Evolutionary conservation across 495 filamentous ascomycete species (phyloP), one percentile per base, ranked within the genome.

Genomic region (Penicillium ochrochloron): DNA sequence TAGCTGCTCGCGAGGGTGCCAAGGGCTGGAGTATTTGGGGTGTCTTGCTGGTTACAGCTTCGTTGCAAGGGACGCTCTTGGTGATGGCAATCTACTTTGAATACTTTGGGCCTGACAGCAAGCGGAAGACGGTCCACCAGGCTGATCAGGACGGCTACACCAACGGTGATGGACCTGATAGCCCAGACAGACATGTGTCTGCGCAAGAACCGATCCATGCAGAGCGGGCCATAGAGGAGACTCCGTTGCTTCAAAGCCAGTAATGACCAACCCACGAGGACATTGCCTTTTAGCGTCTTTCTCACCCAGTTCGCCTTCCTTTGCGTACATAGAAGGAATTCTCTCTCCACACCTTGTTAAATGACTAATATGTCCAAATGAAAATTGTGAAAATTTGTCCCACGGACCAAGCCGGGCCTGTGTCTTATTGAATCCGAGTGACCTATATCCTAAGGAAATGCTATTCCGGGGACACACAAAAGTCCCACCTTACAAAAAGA

Each of bases 21-120:
- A 87, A 85, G 23, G 94, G 92, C 14, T 99, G 95, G 95, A 98
- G 96, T 76, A 90, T 92, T 1, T 99, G 95, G 95, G 90, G 90
- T 9, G 88, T 97, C 33, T 92, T 91, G 70, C 79, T 96, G 48
- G 82, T 97, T 54, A 96, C 94, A 0, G 95, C 94, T 4, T 80
- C 82, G 60, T 82, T 98, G 78, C 95, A 99, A 75, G 96, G 92
- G 23, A 81, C 83, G n/a, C 75, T 99, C 57, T 79, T 99, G 56
- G 81, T 69, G 23, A 88, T 99, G 89, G 90, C 86, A 25, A 87
- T 97, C 48, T 85, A 83, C 62, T 99, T 92, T 72, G 90, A 96
- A 72, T 81, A 80, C 63, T 63, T 80, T n/a, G 74, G 76, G 0
- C 74, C 77, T 0, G 68, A 77, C 19, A 62, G 59, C 27, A 78